A percentile compares a stretch with the other conserved stretches of the same genome.
These are phyloP conservation scores for Ceratocystis huliohia DNA, from an alignment of 2,329 filamentous ascomycete genomes.

Conservation along the genomic window DNA sequence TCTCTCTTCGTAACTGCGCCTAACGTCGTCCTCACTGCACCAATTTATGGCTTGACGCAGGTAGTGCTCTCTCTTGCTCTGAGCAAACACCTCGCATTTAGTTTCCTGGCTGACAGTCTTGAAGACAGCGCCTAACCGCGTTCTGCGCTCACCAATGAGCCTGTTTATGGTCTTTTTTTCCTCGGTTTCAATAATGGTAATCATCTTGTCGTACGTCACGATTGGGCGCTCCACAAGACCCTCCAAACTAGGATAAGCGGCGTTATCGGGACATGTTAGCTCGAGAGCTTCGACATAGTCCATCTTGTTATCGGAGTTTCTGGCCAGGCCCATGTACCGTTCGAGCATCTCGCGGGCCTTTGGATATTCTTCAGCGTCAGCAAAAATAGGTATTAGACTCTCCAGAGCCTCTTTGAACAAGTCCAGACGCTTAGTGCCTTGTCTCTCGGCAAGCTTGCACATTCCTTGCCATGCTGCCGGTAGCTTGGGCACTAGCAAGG, in stretches of 20 bases:
- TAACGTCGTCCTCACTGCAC: slow-evolving; percentile 72
- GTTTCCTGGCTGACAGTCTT: slow-evolving; percentile 76
- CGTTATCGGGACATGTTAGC: slow-evolving; percentile 64
- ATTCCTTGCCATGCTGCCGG: slow-evolving; percentile 85
- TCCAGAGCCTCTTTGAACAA: slow-evolving; percentile 34
- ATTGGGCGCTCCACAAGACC: slow-evolving; percentile 69
- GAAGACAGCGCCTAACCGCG: slow-evolving; percentile 71
- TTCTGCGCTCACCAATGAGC: slow-evolving; percentile 78
- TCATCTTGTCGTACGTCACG: slow-evolving; percentile 68
- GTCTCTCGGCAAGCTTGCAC: slow-evolving; percentile 61
- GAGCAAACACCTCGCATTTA: slow-evolving; percentile 66
- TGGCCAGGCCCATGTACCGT: slow-evolving; percentile 64
- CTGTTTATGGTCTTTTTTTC: slow-evolving; percentile 84
- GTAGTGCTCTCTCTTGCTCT: slow-evolving; percentile 64
- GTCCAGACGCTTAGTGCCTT: slow-evolving; percentile 32
- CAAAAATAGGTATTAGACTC: slow-evolving; percentile 62
- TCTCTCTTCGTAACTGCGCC: slow-evolving; percentile 82
- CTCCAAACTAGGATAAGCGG: slow-evolving; percentile 71
- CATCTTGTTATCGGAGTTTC: slow-evolving; percentile 54
- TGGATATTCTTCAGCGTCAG: slow-evolving; percentile 50
- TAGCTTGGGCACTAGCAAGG: slow-evolving; percentile 58
- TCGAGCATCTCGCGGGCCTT: slow-evolving; percentile 58
- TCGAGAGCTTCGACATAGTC: slow-evolving; percentile 68
- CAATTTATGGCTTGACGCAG: slow-evolving; percentile 82
- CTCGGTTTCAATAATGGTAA: slow-evolving; percentile 69